Percentiles rank a stretch among this genome's conserved stretches.
These are phyloP conservation scores for Botrytis tulipae DNA, from an alignment of 2,329 filamentous ascomycete species.

Conservation along the genomic window DNA sequence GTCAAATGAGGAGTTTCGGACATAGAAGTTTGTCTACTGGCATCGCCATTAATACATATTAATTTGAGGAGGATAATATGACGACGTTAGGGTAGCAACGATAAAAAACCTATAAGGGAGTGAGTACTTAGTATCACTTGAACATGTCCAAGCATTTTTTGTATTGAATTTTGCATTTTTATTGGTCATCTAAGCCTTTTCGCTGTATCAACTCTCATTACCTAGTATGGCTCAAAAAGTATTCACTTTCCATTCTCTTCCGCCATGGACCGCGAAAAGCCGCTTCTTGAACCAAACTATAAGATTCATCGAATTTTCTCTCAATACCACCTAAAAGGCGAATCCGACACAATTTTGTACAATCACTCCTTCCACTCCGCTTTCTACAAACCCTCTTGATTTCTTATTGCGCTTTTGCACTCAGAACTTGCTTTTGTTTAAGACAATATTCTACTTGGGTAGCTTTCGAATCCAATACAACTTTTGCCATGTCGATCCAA, in stretches of 20 bases:
- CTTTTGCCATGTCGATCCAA: slow-evolving; percentile 1
- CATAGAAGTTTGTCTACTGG: background rate
- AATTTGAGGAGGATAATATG: background rate
- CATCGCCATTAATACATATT: background rate
- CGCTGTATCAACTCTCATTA: background rate
- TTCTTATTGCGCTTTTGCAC: background rate
- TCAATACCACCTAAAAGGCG: background rate
- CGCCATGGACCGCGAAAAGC: background rate
- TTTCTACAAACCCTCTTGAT: background rate
- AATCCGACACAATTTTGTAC: background rate
- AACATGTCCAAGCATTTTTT: background rate
- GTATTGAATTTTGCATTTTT: background rate
- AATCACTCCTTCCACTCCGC: background rate
- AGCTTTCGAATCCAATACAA: background rate
- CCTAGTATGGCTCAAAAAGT: background rate
- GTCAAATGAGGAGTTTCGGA: background rate
- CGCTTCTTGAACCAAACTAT: background rate
- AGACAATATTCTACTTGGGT: background rate
- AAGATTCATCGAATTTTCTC: background rate
- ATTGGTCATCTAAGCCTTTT: background rate
- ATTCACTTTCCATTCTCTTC: background rate
- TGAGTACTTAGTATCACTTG: background rate
- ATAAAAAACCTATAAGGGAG: background rate
- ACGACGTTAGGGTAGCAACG: background rate
- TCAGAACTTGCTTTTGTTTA: background rate